Evolutionary conservation across 2,329 filamentous ascomycete genomes (phyloP), one percentile per base, ranked within the genome.

Genomic region (Hypoxylon sp.): DNA sequence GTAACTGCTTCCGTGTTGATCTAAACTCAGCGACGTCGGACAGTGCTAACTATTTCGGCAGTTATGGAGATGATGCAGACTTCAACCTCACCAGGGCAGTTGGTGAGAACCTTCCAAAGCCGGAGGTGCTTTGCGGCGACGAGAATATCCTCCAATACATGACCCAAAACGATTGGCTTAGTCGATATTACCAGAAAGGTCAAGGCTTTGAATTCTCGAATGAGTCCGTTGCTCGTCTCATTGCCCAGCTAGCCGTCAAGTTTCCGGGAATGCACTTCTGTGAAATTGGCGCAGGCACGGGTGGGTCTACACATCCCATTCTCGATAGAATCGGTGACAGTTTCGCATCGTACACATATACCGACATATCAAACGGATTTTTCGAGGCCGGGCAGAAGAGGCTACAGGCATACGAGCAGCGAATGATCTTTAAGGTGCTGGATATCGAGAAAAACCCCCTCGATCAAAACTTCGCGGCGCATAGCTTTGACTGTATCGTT

Each of bases 231-330:
- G 17, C 10, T 20, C 20, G 17, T 20, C 20, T 20, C 17, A 44
- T 44, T 10, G 10, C 41, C 41, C 10, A 19, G 20, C 20, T 84
- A 8, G 53, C 72, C 0, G 73, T 80, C 55, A 75, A 78, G 1
- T 78, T 79, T 48, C 81, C 82, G 0, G 74, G 75, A 19, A 44
- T 44, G 41, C 10, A 22, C 19, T 13, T 44, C 15, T 20, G 17
- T 20, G 41, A 44, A 15, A 44, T 44, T 20, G 41, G 41, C 10
- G 41, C 41, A 22, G 41, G 41, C 17, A 44, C 41, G 11, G 41
- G 41, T 13, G 19, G 41, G 3, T 19, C 41, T 20, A 44, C 41
- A 7, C 22, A 44, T 19, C 10, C 41, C 2, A 20, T 22, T 22
- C 20, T 44, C 17, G n/a, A 24, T 2, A 22, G 39, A 11, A 30